Conservation (phyloP, 768 basidiomycete genomes). For the Favolaschia claudopus region DNA sequence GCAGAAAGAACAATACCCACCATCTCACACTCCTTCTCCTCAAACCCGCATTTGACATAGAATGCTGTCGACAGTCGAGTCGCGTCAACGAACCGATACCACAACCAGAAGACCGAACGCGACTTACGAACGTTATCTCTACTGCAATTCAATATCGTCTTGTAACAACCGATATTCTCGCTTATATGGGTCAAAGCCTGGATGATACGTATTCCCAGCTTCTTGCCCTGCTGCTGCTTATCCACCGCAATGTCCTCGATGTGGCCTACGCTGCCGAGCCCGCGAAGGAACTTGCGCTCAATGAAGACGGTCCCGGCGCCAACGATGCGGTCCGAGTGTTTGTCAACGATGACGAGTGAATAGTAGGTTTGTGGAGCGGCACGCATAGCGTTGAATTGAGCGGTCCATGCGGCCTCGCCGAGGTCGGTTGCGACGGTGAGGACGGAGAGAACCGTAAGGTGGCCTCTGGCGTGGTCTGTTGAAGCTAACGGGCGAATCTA, state of each 20-base stretch:
- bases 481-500: slow-evolving; percentile 92
- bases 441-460: slow-evolving; percentile 82
- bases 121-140: slow-evolving; percentile 89
- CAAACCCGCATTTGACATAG: slow-evolving; percentile 95
- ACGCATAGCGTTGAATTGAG: slow-evolving; percentile 71
- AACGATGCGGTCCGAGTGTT: slow-evolving; percentile 78
- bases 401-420: slow-evolving; percentile 70
- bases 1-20: slow-evolving; percentile 46
- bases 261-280: slow-evolving; percentile 88
- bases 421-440: slow-evolving; percentile 76
- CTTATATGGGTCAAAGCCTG: slow-evolving; percentile 86
- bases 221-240: slow-evolving; percentile 88
- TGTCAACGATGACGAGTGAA: slow-evolving; percentile 83
- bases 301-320: slow-evolving; percentile 85
- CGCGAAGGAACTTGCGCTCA: slow-evolving; percentile 94
- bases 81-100: slow-evolving; percentile 13
- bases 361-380: slow-evolving; percentile 73
- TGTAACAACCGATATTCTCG: slow-evolving; percentile 85
- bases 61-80: slow-evolving; percentile 65
- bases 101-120: not conserved
- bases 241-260: slow-evolving; percentile 98
- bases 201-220: slow-evolving; percentile 88
- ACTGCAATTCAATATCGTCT: slow-evolving; percentile 97
- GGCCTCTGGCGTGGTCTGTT: slow-evolving; percentile 82
- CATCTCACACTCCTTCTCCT: slow-evolving; percentile 95